Base-by-base conservation (phyloP, 257 asterid species). In the Plectranthus barbatus region DNA sequence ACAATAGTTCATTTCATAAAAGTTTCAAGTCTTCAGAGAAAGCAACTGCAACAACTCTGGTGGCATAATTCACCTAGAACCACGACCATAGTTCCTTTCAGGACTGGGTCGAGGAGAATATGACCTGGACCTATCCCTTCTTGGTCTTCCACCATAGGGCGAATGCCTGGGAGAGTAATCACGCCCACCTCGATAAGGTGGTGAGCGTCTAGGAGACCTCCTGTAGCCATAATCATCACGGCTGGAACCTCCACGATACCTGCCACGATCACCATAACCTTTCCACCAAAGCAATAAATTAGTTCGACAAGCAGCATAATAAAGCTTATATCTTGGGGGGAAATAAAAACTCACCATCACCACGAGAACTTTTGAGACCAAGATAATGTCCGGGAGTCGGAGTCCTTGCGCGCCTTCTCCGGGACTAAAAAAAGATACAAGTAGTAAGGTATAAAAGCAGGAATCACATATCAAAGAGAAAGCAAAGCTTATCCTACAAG, bases 371-470 rank as follows among this genome's bases (percentile, higher is more conserved):
- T 71, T 87, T 89, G 49, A 93, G 90, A 60, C 97, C 99, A 44
- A 90, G 97, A 81, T 93, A 93, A 73, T 87, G 96, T 65, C 99
- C 99, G 66, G 97, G 99, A 49, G 97, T 90, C 3, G 97, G 99
- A 66, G 99, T 76, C 79, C 87, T 81, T 9, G 85, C 77, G 4
- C 90, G 85, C 61, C 79, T 83, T 80, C 90, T 70, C 72, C 90
- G 86, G 2, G 90, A 83, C 90, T 83, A 74, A 36, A 66, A 55
- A 68, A 48, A 15, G 48, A 78, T 46, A 10, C 0, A 42, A 4
- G 9, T 13, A 13, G 51, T 51, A 70, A 69, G 62, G 47, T 40
- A 51, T 45, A 49, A 45, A 52, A 48, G 45, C 64, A 67, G 60
- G 26, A 34, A 57, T 39, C 52, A 36, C 14, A 56, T 55, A 29